phyloP scores from a whole-genome alignment of 306 rosid species.

The Quercus agrifolia region DNA sequence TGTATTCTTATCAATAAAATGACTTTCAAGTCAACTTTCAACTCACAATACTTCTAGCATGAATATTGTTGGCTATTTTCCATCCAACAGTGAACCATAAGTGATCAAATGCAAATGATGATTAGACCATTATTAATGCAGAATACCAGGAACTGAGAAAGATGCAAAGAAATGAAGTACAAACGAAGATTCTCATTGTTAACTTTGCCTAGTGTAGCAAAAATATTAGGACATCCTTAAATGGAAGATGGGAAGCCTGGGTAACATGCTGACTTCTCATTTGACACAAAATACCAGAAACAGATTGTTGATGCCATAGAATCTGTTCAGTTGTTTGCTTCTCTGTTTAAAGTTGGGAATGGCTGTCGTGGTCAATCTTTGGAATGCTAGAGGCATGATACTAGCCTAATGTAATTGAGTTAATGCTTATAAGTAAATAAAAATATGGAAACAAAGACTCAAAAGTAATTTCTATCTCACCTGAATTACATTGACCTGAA shows the following conservation, averaged over 20 bases:
- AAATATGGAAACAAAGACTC: constrained; percentile 2
- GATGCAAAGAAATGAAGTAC: constrained; percentile 3
- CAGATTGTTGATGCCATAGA: constrained; percentile 54
- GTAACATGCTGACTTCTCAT: constrained; percentile 41
- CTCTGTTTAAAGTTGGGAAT: constrained; percentile 8
- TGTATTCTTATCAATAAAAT: too few relatives aligned
- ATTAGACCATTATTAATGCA: background rate
- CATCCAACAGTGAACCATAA: background rate
- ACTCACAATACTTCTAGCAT: too few relatives aligned
- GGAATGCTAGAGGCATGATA: constrained; percentile 41
- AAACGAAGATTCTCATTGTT: constrained; percentile 61
- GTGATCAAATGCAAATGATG: background rate
- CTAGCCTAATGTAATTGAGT: constrained; percentile 48
- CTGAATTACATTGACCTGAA: background rate
- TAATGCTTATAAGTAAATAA: constrained; percentile 18
- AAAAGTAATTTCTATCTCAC: background rate
- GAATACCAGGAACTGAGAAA: constrained; percentile 7
- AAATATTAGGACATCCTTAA: too few relatives aligned
- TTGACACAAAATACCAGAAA: constrained; percentile 58
- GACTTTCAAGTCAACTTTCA: too few relatives aligned
- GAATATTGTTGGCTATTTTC: background rate
- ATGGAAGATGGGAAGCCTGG: constrained; percentile 31
- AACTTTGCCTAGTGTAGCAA: constrained; percentile 65
- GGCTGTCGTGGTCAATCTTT: constrained; percentile 28
- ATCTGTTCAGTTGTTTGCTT: constrained; percentile 61